Evolutionary conservation across 2,329 filamentous ascomycete species (phyloP), one percentile per base, ranked within the genome.

Genomic region (Hymenoscyphus repandus): DNA sequence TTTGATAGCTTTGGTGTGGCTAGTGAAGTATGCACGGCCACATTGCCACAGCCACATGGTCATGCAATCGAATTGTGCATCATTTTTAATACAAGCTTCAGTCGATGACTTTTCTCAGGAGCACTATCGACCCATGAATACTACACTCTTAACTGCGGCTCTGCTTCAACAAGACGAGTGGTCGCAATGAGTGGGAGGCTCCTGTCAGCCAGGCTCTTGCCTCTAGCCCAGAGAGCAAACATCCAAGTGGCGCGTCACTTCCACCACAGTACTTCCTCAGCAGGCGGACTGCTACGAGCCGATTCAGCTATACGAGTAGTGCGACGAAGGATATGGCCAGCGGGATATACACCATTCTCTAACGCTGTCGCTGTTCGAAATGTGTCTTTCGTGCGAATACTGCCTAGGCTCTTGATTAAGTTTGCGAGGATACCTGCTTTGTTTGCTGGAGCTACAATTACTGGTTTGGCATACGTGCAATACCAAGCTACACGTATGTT

Each of bases 381-480:
- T 66, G 81, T 76, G 20, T 85, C 82, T 6, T 86, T 85, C 61
- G 78, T 71, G 39, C 74, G 82, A 44, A 75, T 85, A 53, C 73
- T 99, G 31, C 95, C 95, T 1, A 92, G 89, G 67, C 77, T 99
- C 45, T 83, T 93, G n/a, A 71, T 93, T 65, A 99, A 96, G 73
- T 86, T 99, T 61, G 79, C 85, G 33, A 83, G 90, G 50, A 76
- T 96, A 49, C 93, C 93, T 17, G 93, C 93, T 51, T 86, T 96
- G 73, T 91, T 96, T 63, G 93, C 92, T 38, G 90, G 90, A 38
- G 80, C 91, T 42, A 88, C 90, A 64, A 80, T 99, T 58, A 91
- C 89, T 12, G 88, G 88, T 2, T 73, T 95, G 52, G 90, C 90
- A 22, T 99, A 96, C 78, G 73, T 99, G 44, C 93, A 99, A 67